Conservation (phyloP, 1,139 yeast species). For the Diutina sp. region DNA sequence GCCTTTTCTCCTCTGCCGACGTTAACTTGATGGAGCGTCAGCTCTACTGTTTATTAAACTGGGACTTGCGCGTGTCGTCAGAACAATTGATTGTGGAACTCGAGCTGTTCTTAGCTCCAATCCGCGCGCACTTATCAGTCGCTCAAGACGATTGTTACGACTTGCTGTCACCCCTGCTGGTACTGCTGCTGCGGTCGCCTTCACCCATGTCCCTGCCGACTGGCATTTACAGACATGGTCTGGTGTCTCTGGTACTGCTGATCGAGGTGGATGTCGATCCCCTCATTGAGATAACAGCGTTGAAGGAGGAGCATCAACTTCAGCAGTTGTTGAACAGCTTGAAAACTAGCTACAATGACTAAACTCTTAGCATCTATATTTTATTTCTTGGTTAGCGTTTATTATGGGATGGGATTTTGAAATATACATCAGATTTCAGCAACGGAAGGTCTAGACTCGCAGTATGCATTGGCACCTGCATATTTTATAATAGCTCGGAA, state of each 20-base stretch:
- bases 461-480: not conserved
- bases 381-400: not conserved
- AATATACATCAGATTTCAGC: not conserved
- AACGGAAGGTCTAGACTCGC: not conserved
- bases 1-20: slow-evolving; percentile 52
- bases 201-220: not conserved
- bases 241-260: not conserved
- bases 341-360: not conserved
- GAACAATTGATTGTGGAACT: slow-evolving; percentile 39
- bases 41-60: slow-evolving; percentile 49
- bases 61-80: slow-evolving; percentile 51
- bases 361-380: not conserved
- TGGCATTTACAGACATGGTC: not conserved
- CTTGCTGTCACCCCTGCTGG: not conserved
- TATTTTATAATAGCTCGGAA: too few relatives aligned
- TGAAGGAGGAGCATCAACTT: not conserved
- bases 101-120: slow-evolving; percentile 46
- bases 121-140: slow-evolving; percentile 41
- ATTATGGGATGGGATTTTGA: slow-evolving; percentile 1
- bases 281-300: not conserved
- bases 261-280: not conserved
- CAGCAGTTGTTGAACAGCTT: not conserved
- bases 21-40: slow-evolving; percentile 76
- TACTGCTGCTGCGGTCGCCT: not conserved
- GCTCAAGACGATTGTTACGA: slow-evolving; percentile 16